These are phyloP conservation scores for Fraxinus albicans DNA, from an alignment of 305 asterid genomes.

Conservation along the genomic window DNA sequence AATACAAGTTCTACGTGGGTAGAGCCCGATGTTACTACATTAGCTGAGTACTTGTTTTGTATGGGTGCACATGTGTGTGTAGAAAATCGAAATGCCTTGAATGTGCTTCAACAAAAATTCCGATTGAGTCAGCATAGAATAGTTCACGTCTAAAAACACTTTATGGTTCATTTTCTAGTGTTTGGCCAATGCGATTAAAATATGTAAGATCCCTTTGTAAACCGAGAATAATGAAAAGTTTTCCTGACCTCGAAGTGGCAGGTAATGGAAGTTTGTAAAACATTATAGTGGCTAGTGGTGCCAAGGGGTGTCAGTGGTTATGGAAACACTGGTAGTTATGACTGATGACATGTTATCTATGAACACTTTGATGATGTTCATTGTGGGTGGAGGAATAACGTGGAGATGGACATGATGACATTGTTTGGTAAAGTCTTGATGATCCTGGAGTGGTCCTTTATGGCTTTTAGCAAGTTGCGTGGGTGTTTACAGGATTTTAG, in stretches of 20 bases:
- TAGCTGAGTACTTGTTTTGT: background rate
- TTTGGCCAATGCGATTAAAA: background rate
- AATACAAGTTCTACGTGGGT: background rate
- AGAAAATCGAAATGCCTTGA: background rate
- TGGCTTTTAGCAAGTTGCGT: background rate
- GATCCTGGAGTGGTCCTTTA: background rate
- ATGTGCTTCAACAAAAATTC: background rate
- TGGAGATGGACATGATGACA: background rate
- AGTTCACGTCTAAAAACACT: background rate
- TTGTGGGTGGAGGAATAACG: slow-evolving; percentile 1
- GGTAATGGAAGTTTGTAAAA: background rate
- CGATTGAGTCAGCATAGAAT: background rate
- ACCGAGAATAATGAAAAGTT: background rate
- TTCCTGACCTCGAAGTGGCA: background rate
- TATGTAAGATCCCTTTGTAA: background rate
- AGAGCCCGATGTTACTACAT: background rate
- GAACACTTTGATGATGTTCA: background rate
- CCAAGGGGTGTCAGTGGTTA: background rate
- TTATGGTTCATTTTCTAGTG: background rate
- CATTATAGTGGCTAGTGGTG: background rate
- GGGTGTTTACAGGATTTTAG: background rate
- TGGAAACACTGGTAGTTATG: background rate
- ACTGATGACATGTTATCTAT: background rate
- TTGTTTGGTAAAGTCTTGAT: background rate
- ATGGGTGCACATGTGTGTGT: background rate